phyloP scores from a whole-genome alignment of 1,284 basidiomycete species.

The Meira nashicola region DNA sequence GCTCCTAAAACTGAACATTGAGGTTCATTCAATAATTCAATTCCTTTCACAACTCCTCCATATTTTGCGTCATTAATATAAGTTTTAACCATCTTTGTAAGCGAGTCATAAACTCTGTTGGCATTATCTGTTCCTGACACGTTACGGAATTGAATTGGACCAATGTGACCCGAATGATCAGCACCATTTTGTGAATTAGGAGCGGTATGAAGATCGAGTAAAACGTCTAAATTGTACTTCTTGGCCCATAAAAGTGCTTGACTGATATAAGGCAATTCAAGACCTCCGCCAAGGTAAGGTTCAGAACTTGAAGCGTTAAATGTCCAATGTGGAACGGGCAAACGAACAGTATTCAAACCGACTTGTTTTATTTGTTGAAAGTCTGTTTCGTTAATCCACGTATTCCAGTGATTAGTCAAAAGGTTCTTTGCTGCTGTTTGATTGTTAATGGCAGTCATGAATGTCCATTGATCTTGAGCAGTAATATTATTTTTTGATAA shows the following conservation, averaged over 20 bases:
- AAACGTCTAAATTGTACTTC: conserved; percentile 45
- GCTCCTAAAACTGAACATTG: conserved; percentile 24
- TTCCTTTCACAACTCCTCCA: conserved; percentile 24
- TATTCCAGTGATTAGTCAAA: conserved; percentile 46
- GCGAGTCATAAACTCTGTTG: background rate
- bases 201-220: conserved; percentile 52
- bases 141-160: conserved; percentile 8
- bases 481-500: background rate
- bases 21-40: conserved; percentile 15
- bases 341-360: conserved; percentile 52
- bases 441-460: background rate
- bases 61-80: conserved; percentile 17
- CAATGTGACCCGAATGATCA: conserved; percentile 13
- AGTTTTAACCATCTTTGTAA: conserved; percentile 9
- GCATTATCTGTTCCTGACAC: conserved; percentile 4
- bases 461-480: conserved; percentile 7
- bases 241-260: conserved; percentile 17
- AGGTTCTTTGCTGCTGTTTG: background rate
- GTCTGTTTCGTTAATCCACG: conserved; percentile 54
- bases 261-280: conserved; percentile 7
- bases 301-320: conserved; percentile 9
- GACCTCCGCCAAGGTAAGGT: conserved; percentile 8
- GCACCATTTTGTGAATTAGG: conserved; percentile 31
- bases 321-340: conserved; percentile 10
- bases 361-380: conserved; percentile 50